A percentile compares a stretch with the other conserved stretches of the same genome.
Conservation (phyloP, 2,329 filamentous ascomycete genomes). For the Nigrograna mackinnonii region DNA sequence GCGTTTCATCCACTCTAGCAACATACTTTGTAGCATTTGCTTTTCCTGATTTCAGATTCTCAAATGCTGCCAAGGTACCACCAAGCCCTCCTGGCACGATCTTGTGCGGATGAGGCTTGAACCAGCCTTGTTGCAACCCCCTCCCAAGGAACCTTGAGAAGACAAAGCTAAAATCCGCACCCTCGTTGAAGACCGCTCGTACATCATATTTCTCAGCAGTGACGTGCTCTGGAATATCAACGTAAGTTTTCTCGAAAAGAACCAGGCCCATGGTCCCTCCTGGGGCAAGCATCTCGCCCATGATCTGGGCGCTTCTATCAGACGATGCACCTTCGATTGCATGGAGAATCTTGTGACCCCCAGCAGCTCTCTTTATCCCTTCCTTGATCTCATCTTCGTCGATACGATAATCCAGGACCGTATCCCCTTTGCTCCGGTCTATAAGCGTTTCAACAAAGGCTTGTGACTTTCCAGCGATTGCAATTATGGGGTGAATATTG, state of each 20-base stretch:
- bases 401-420: not conserved
- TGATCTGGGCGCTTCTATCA: not conserved
- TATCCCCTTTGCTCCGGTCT: not conserved
- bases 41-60: too few species aligned
- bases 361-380: not conserved
- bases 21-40: too few species aligned
- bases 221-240: not conserved
- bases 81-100: too few species aligned
- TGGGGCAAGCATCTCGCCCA: not conserved
- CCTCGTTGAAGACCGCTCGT: not conserved
- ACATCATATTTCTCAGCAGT: not conserved
- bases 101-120: too few species aligned
- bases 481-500: not conserved
- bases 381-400: not conserved
- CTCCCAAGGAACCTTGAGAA: not conserved
- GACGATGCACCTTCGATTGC: not conserved
- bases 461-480: not conserved
- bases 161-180: not conserved
- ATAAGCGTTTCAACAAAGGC: not conserved
- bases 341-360: not conserved
- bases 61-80: too few species aligned
- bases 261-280: not conserved
- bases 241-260: not conserved
- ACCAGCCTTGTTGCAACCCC: not conserved
- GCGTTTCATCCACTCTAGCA: too few species aligned